Base-by-base conservation (phyloP, 345 rosid genomes). In the Citrus australasica region DNA sequence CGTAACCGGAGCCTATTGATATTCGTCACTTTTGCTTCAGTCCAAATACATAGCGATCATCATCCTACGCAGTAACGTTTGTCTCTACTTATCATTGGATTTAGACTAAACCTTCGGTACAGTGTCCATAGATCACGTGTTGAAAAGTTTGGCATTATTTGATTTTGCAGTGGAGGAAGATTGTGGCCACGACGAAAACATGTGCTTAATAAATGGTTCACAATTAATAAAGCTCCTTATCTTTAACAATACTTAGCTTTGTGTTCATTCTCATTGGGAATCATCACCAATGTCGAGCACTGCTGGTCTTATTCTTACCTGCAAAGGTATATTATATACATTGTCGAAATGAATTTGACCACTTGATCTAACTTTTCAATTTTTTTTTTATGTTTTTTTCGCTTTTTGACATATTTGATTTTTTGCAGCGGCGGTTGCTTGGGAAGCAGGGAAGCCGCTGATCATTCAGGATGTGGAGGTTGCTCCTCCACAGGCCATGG, bases 371-470 rank as follows among this genome's bases (percentile, higher is more conserved):
- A 21, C 68, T 70, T 27, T 21, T 69, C 5, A 3, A 48, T 21
- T 30, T 71, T 7, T 7, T 6, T 6, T 37, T 6, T 0, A 1
- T 37, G 5, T 35, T 3, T 1, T 40, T 60, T 11, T 42, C 3
- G 1, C 14, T 42, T 42, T 28, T 51, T 62, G 69, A 7, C 14
- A 13, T 48, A n/a, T 35, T 35, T 61, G 65, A 21, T 25, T 1
- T 46, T 76, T 38, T 66, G 79, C 64, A 85, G 86, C 84, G 35
- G 86, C 83, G 2, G 88, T 85, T 40, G 82, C 84, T 27, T 85
- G 82, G 84, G 88, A 80, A 60, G 84, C 88, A 9, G 82, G 79
- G 80, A 83, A 80, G 81, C 88, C 88, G 30, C 46, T 85, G 78
- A 78, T 83, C 70, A 85, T 83, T 5, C 67, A 85, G 69, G 60